Conservation (phyloP, 306 rosid species). For the Astragalus membranaceus region DNA sequence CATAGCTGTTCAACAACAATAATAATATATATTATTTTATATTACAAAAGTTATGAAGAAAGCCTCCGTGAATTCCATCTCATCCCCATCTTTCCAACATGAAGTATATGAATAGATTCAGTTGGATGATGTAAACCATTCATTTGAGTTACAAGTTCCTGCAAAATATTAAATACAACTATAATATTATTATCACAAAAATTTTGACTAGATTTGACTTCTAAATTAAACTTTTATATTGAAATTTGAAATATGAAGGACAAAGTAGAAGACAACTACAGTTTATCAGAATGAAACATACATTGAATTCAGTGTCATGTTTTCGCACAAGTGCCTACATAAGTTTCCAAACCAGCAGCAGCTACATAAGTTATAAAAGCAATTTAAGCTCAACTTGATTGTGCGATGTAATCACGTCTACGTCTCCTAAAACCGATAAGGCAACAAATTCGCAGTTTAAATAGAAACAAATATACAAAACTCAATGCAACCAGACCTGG, state of each 20-base stretch:
- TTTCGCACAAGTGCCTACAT: constrained; percentile 90
- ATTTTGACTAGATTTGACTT: neutral
- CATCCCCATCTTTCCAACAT: constrained; percentile 96
- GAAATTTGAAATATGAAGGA: neutral
- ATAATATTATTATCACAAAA: constrained; percentile 5
- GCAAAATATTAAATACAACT: constrained; percentile 22
- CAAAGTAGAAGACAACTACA: neutral
- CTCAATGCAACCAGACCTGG: constrained; percentile 56
- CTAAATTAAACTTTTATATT: neutral
- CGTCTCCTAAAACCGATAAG: neutral
- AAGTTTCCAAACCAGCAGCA: constrained; percentile 95
- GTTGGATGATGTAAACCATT: constrained; percentile 63
- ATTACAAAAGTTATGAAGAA: too few relatives aligned
- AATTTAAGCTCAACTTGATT: too few relatives aligned
- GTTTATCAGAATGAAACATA: constrained; percentile 22
- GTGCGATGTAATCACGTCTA: neutral
- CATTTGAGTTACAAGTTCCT: constrained; percentile 90
- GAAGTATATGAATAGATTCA: constrained; percentile 75
- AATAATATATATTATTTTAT: too few relatives aligned
- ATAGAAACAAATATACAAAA: constrained; percentile 3
- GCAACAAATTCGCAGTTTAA: neutral
- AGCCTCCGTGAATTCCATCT: too few relatives aligned
- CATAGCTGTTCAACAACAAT: too few relatives aligned
- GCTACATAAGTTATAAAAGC: constrained; percentile 49
- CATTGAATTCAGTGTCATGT: constrained; percentile 90